Base-by-base conservation (phyloP, 345 rosid species). In the Toxicodendron radicans region DNA sequence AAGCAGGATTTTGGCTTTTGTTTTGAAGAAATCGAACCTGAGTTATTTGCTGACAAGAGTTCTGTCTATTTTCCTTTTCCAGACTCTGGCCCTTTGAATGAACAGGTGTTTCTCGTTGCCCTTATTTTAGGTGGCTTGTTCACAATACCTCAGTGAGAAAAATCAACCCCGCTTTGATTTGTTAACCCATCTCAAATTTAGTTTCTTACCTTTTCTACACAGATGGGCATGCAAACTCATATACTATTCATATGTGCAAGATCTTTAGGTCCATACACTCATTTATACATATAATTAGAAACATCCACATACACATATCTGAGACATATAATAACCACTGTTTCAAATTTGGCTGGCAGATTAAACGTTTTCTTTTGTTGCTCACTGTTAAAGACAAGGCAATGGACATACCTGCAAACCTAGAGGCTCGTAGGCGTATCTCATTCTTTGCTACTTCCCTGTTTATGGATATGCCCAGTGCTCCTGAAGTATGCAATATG, bases 391-490 rank as follows among this genome's bases (percentile, higher is more conserved):
- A 82, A 85, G 99, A 95, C 77, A 86, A 84, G 79, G 97, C 97
- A 70, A 85, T 91, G 92, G 97, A 92, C 80, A 81, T 95, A 76
- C 99, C 99, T 66, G 82, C 80, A 38, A 95, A 95, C 74, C 71
- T 95, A 76, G 97, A 95, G 46, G 99, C 97, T 76, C 85, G 86
- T 56, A 85, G 97, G 65, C 97, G 97, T 54, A 78, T 95, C 69
- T 92, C 97, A 53, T 95, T 92, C 86, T 95, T 92, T 80, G 97
- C 97, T 72, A 92, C 99, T 77, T 95, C 99, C 43, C 92, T 95
- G 77, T 95, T 95, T 80, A 91, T 90, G 88, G 89, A 87, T 83
- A 91, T 95, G 92, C 97, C 97, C 0, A 77, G 68, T 53, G 92
- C 99, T 79, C 99, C 99, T 6, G 86, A 89, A 87, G 95, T 91